Conservation (phyloP, 768 basidiomycete species). For the Mycena vitilis region DNA sequence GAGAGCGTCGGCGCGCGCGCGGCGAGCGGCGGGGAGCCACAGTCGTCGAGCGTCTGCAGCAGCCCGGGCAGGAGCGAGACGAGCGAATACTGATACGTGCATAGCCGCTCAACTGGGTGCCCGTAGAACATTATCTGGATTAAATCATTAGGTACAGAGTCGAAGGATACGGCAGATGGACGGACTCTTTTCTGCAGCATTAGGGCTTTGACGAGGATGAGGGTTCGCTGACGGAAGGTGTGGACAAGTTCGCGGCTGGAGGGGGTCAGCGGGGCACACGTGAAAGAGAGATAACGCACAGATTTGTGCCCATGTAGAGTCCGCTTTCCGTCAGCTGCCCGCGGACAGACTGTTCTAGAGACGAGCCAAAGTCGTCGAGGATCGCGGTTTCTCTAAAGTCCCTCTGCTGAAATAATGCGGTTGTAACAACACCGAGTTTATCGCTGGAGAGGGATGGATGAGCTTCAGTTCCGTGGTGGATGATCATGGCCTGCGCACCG, state of each 20-base stretch:
- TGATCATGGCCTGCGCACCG: constrained; percentile 56
- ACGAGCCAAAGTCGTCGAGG: constrained; percentile 86
- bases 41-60: constrained; percentile 90
- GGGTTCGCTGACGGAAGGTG: constrained; percentile 90
- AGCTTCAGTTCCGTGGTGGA: not conserved
- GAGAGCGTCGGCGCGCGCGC: constrained; percentile 66
- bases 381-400: constrained; percentile 92
- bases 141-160: constrained; percentile 12
- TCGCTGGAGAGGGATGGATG: constrained; percentile 62
- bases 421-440: constrained; percentile 93
- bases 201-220: constrained; percentile 93
- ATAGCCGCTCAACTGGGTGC: constrained; percentile 94
- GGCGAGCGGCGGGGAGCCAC: constrained; percentile 87
- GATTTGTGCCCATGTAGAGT: constrained; percentile 88
- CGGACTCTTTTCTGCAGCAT: constrained; percentile 92
- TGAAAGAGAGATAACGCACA: not conserved
- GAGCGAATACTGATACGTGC: constrained; percentile 98
- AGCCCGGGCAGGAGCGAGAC: constrained; percentile 92
- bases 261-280: no score
- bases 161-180: not conserved
- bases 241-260: constrained; percentile 84
- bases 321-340: constrained; percentile 91
- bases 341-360: constrained; percentile 80
- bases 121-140: constrained; percentile 94
- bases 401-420: constrained; percentile 89